Conservation (phyloP, 2,329 filamentous ascomycete species). For the Helminthosporium solani region DNA sequence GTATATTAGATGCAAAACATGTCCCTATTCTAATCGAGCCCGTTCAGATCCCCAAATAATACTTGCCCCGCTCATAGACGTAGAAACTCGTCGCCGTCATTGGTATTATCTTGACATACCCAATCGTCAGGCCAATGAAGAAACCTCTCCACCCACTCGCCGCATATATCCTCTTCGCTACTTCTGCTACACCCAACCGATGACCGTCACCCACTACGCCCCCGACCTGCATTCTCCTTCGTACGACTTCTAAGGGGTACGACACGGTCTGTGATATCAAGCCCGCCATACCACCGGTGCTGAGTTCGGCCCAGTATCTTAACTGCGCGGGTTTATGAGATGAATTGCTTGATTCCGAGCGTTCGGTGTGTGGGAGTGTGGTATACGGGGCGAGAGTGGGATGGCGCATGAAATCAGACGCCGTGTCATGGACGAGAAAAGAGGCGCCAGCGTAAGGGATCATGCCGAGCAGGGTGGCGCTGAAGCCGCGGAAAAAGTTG, state of each 20-base stretch:
- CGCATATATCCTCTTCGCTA: slow-evolving; percentile 69
- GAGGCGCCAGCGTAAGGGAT: slow-evolving; percentile 93
- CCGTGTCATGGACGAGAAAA: slow-evolving; percentile 91
- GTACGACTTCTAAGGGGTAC: slow-evolving; percentile 90
- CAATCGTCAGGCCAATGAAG: slow-evolving; percentile 90
- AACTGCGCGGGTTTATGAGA: slow-evolving; percentile 66
- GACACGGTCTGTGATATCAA: slow-evolving; percentile 87
- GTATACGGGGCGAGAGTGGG: slow-evolving; percentile 70
- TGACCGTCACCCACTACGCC: slow-evolving; percentile 91
- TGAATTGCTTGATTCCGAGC: slow-evolving; percentile 38
- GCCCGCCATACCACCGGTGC: slow-evolving; percentile 80
- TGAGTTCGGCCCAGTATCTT: slow-evolving; percentile 82
- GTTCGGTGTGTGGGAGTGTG: slow-evolving; percentile 63
- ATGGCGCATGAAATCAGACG: slow-evolving; percentile 77
- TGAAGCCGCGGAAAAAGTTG: slow-evolving; percentile 96
- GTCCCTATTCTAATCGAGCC: not conserved
- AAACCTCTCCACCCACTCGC: slow-evolving; percentile 80
- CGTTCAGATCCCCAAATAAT: slow-evolving; percentile 52
- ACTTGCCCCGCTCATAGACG: slow-evolving; percentile 66
- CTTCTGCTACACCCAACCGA: slow-evolving; percentile 75
- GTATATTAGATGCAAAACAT: not conserved
- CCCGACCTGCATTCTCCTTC: slow-evolving; percentile 92
- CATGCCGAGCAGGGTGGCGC: slow-evolving; percentile 89
- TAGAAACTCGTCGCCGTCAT: slow-evolving; percentile 76
- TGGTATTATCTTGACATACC: slow-evolving; percentile 90